Percentiles rank a stretch among this genome's conserved stretches.
These are phyloP conservation scores for Vanrija sp. DNA, from an alignment of 1,284 basidiomycete genomes.

Conservation along the genomic window DNA sequence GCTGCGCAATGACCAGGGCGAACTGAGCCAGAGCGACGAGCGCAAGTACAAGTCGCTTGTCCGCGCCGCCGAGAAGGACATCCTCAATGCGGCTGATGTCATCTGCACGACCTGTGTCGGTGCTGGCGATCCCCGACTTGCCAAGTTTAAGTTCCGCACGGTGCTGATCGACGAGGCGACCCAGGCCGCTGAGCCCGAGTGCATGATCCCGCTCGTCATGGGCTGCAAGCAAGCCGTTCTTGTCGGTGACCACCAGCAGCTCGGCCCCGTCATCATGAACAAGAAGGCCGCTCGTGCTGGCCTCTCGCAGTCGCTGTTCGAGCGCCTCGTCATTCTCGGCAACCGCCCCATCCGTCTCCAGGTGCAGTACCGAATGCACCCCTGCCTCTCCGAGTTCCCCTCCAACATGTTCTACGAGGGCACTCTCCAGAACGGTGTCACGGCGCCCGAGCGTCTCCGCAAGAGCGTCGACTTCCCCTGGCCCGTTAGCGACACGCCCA, in stretches of 20 bases:
- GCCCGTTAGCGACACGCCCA: slow-evolving; percentile 95
- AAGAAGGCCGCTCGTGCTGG: slow-evolving; percentile 98
- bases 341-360: slow-evolving; percentile 97
- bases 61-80: slow-evolving; percentile 93
- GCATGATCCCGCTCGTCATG: slow-evolving; percentile 97
- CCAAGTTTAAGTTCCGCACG: slow-evolving; percentile 95
- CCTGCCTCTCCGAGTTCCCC: slow-evolving; percentile 97
- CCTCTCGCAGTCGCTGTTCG: slow-evolving; percentile 94
- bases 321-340: slow-evolving; percentile 88
- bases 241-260: slow-evolving; percentile 96
- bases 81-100: slow-evolving; percentile 89
- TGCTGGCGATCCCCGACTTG: slow-evolving; percentile 89
- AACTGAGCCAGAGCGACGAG: slow-evolving; percentile 93
- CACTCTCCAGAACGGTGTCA: slow-evolving; percentile 97
- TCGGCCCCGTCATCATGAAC: slow-evolving; percentile 99
- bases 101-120: slow-evolving; percentile 99
- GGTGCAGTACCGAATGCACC: slow-evolving; percentile 99
- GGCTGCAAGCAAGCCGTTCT: slow-evolving; percentile 98
- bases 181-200: slow-evolving; percentile 96
- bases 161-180: slow-evolving; percentile 99
- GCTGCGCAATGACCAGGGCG: slow-evolving; percentile 95
- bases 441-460: slow-evolving; percentile 90
- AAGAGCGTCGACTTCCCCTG: slow-evolving; percentile 99
- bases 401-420: slow-evolving; percentile 99
- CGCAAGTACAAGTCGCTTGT: slow-evolving; percentile 96